Base-by-base conservation (phyloP, 768 basidiomycete species). In the Auriculariales sp. region DNA sequence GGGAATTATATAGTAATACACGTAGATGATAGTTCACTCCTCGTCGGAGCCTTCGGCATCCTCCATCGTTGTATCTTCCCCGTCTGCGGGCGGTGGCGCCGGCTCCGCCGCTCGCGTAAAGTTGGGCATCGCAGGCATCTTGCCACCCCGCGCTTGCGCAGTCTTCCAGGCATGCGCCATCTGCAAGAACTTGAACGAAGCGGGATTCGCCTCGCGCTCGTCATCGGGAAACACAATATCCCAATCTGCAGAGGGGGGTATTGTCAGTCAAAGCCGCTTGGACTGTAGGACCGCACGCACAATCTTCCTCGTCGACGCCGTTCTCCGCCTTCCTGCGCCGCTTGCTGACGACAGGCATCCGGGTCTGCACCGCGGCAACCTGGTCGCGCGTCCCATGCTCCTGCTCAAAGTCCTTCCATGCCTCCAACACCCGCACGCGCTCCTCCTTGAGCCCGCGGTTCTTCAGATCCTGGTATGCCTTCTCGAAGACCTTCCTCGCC, bases 221-320 rank as follows among this genome's bases (percentile, higher is more conserved):
- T 98, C 94, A 69, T 97, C 94, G 25, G 91, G 81, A 64, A 97
- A 98, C 19, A 93, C 81, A 59, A 93, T 78, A 59, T 94, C 93
- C 81, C 86, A 94, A 58, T 94, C 93, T 92, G 53, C 51, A 11
- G 35, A 49, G n/a, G 35, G 27, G 3, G 48, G 25, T 39, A 15
- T 25, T 29, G 34, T 46, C 17, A 28, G n/a, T 12, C 12, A 4
- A 25, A 19, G 11, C n/a, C 10, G 14, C 10, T 46, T 28, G 4
- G n/a, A 50, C 4, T 28, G 19, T 25, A 33, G 5, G 19, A 49
- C 4, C 48, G 22, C 22, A 55, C 53, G 31, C 58, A 76, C 56
- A 64, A 78, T 88, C 89, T 77, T 92, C 90, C 25, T 91, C 80
- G 28, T 79, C 83, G 56, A 85, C 83, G 1, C 86, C 88, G 4